A percentile compares a stretch with the other conserved stretches of the same genome.
These are phyloP conservation scores for Scutellaria minor DNA, from an alignment of 257 asterid species.

Conservation along the genomic window DNA sequence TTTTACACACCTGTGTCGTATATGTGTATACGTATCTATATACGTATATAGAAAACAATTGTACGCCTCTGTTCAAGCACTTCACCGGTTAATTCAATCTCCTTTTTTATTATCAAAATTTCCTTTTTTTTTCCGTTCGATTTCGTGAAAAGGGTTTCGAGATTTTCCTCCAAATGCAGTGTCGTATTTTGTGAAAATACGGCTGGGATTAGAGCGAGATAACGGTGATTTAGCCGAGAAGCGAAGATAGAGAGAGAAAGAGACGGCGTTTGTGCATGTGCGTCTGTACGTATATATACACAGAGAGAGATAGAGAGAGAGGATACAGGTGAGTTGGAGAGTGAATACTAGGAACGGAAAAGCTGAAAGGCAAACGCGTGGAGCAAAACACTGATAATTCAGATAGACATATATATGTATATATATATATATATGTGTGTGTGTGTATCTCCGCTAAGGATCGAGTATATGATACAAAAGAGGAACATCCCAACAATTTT, in stretches of 20 bases:
- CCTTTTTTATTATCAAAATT: conserved; percentile 5
- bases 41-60: neutral
- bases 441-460: neutral
- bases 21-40: neutral
- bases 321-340: conserved; percentile 25
- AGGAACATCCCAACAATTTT: too few species aligned
- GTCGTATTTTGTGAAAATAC: neutral
- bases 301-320: too few species aligned
- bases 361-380: conserved; percentile 37
- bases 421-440: neutral
- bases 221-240: conserved; percentile 6
- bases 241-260: conserved; percentile 20
- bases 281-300: neutral
- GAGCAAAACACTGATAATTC: neutral
- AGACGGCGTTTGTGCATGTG: conserved; percentile 30
- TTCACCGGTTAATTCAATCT: neutral
- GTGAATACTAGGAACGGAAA: conserved; percentile 8
- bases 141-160: conserved; percentile 8
- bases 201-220: conserved; percentile 38
- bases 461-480: too few species aligned
- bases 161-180: conserved; percentile 25
- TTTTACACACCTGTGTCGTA: neutral
- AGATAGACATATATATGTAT: neutral
- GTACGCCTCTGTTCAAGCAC: conserved; percentile 8
- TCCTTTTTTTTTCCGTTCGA: conserved; percentile 1